Evolutionary conservation across 164 flowering plant genomes (phyloP).

Genomic region (Annona squamosa): DNA sequence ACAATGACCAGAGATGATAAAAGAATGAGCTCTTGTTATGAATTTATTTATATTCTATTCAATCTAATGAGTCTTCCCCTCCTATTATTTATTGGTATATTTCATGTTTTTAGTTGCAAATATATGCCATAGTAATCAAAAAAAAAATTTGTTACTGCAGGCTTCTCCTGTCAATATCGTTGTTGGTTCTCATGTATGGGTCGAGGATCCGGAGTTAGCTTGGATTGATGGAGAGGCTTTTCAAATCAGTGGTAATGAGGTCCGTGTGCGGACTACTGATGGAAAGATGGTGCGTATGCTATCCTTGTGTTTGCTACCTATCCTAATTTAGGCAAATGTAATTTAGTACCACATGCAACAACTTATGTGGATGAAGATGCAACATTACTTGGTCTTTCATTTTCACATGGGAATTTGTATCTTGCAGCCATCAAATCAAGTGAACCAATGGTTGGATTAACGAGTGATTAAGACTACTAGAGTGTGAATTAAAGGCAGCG

Average conservation of each 20-base stretch:
- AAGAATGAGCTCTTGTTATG: not conserved
- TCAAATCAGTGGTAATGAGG: conserved; percentile 58
- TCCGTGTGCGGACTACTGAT: conserved; percentile 41
- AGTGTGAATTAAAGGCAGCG: no score
- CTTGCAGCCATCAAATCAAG: no score
- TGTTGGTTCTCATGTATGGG: conserved; percentile 93
- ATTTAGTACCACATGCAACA: not conserved
- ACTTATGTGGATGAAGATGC: not conserved
- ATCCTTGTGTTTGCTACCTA: not conserved
- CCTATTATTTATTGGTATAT: not conserved
- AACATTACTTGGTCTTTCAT: not conserved
- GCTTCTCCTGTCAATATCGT: conserved; percentile 74
- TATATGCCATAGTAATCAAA: not conserved
- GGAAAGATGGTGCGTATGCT: conserved; percentile 56
- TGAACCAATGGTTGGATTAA: no score
- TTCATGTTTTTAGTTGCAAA: not conserved
- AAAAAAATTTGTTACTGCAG: conserved; percentile 38
- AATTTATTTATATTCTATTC: no score
- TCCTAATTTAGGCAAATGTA: not conserved
- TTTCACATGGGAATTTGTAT: not conserved
- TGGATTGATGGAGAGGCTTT: conserved; percentile 87
- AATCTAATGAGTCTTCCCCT: not conserved
- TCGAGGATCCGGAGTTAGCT: conserved; percentile 63
- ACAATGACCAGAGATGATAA: no score
- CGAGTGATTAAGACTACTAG: no score